Percentiles rank a stretch among this genome's conserved stretches.
Conservation (phyloP, 192 early-diverging fungal species). For the Entomortierella chlamydospora region DNA sequence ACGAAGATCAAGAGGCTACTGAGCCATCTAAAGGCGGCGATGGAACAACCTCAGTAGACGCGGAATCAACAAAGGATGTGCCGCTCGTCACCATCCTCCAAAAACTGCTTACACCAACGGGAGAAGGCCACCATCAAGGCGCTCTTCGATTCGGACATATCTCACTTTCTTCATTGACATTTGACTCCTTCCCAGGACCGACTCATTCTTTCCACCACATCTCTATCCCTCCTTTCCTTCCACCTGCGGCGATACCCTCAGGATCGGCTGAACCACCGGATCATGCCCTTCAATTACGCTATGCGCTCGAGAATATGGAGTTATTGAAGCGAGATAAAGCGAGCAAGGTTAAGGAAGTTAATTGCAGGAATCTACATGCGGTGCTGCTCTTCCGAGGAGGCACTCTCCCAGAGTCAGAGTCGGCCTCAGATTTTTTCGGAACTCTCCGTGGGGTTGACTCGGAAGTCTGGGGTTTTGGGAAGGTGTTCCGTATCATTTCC, state of each 20-base stretch:
- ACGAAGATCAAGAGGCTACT: constrained; percentile 4
- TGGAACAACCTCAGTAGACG: constrained; percentile 26
- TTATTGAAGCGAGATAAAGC: constrained; percentile 54
- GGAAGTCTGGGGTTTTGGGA: constrained; percentile 58
- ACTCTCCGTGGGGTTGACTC: constrained; percentile 44
- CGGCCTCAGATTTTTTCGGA: constrained; percentile 15
- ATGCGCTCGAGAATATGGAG: constrained; percentile 25
- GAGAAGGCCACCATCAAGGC: constrained; percentile 6
- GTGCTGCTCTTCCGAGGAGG: constrained; percentile 55
- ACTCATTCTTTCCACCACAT: constrained; percentile 40
- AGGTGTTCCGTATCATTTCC: constrained; percentile 60
- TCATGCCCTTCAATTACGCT: constrained; percentile 2
- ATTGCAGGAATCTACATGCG: constrained; percentile 56
- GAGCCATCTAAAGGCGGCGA: background rate
- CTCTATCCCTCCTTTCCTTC: constrained; percentile 28
- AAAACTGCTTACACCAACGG: constrained; percentile 34
- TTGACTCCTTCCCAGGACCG: constrained; percentile 42
- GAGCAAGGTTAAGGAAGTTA: constrained; percentile 55
- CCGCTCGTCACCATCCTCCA: constrained; percentile 43
- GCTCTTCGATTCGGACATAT: background rate
- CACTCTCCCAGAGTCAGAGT: constrained; percentile 6
- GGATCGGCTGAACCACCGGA: background rate
- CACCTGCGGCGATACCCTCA: background rate
- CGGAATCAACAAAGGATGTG: constrained; percentile 4
- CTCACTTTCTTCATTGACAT: constrained; percentile 21